A percentile compares a stretch with the other conserved stretches of the same genome.
These are phyloP conservation scores for Macrophomina phaseolina DNA, from an alignment of 2,329 filamentous ascomycete genomes.

Conservation along the genomic window DNA sequence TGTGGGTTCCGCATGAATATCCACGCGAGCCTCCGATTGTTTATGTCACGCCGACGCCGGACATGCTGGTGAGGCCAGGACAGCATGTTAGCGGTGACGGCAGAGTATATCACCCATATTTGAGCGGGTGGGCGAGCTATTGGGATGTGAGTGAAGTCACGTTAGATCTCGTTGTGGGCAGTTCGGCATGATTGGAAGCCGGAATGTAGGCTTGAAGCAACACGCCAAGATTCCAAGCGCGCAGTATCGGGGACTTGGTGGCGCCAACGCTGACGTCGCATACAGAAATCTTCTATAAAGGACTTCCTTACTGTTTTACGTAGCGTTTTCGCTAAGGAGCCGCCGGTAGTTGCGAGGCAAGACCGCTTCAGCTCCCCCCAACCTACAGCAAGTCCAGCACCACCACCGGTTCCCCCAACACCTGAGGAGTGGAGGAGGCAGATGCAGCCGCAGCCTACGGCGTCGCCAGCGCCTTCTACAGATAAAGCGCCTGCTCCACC, in stretches of 20 bases:
- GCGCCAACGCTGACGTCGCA: neutral
- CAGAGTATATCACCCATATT: slow-evolving; percentile 92
- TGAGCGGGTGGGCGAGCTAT: slow-evolving; percentile 85
- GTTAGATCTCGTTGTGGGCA: neutral
- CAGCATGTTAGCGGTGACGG: slow-evolving; percentile 96
- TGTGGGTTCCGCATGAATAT: slow-evolving; percentile 94
- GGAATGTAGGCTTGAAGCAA: neutral
- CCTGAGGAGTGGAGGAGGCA: slow-evolving; percentile 62
- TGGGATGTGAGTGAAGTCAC: slow-evolving; percentile 75
- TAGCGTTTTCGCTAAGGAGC: slow-evolving; percentile 92
- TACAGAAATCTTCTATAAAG: slow-evolving; percentile 77
- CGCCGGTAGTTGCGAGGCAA: slow-evolving; percentile 79
- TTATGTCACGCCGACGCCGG: slow-evolving; percentile 86
- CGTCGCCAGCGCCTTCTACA: slow-evolving; percentile 40
- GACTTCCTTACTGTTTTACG: slow-evolving; percentile 83
- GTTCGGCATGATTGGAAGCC: too few relatives aligned
- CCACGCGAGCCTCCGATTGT: slow-evolving; percentile 83
- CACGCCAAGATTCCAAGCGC: neutral
- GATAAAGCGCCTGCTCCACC: slow-evolving; percentile 44
- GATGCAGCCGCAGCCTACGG: slow-evolving; percentile 37
- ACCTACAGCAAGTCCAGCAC: slow-evolving; percentile 40
- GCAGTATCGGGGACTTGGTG: neutral
- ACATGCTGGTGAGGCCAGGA: slow-evolving; percentile 87
- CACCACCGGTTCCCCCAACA: slow-evolving; percentile 72
- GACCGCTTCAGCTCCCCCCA: slow-evolving; percentile 37